Evolutionary conservation across 257 asterid species (phyloP).

Genomic region (Cruciata laevipes): DNA sequence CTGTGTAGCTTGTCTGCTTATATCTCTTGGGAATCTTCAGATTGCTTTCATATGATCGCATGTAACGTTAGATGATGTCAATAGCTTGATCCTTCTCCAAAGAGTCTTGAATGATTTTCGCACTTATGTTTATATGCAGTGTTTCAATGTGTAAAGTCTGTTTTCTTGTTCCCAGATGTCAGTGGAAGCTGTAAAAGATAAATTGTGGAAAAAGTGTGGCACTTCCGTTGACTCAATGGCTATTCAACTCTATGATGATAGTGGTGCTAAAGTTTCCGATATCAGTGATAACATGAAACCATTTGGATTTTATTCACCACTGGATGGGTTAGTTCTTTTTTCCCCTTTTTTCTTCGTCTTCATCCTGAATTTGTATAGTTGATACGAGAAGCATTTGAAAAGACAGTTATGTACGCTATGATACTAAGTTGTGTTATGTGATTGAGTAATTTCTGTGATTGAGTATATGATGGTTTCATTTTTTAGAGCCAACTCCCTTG

Average conservation of each 20-base stretch:
- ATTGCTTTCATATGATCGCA: not conserved
- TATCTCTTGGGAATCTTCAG: not conserved
- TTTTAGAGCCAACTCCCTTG: not conserved
- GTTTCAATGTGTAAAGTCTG: not conserved
- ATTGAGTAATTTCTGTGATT: not conserved
- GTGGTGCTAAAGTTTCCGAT: conserved; percentile 54
- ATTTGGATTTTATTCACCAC: conserved; percentile 87
- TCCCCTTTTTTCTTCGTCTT: not conserved
- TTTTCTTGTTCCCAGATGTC: conserved; percentile 46
- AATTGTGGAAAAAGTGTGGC: conserved; percentile 89
- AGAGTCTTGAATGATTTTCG: not conserved
- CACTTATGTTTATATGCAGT: not conserved
- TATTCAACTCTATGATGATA: conserved; percentile 83
- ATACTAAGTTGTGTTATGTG: not conserved
- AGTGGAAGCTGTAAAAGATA: conserved; percentile 82
- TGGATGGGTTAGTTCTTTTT: conserved; percentile 52
- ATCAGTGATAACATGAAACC: conserved; percentile 51
- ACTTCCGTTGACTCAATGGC: conserved; percentile 77
- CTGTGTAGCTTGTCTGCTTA: not conserved
- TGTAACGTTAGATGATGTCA: not conserved
- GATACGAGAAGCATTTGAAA: not conserved
- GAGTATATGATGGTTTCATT: not conserved
- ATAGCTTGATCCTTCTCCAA: not conserved
- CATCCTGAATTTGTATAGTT: not conserved
- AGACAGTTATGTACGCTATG: no score